Base-by-base conservation (phyloP, 2,329 filamentous ascomycete species). In the Didymella lethalis region DNA sequence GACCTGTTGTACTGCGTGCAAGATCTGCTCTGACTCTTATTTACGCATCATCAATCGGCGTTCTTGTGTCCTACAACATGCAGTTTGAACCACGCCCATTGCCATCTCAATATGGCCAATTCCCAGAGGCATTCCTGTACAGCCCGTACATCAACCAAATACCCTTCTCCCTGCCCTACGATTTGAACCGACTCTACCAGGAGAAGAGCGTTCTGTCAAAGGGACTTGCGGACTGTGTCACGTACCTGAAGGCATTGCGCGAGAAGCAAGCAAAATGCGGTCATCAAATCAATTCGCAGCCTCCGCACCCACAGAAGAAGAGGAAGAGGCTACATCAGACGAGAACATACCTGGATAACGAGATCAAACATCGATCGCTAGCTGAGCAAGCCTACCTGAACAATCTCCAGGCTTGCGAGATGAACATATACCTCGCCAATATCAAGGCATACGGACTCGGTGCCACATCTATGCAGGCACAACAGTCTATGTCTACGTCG, bases 281-380 rank as follows among this genome's bases (percentile, higher is more conserved):
- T n/a, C 64, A 63, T 4, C 60, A 63, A 7, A 57, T 76, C 26
- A 58, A 44, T 25, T 31, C 48, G 7, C 64, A 36, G 63, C 16
- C 59, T 57, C 2, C 50, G 43, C 8, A 57, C 40, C 14, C 65
- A 64, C 12, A 62, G 66, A 32, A 68, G 36, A 77, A 74, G 55
- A 68, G 58, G 57, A 76, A 76, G 63, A 72, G 66, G 62, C 65
- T 71, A 1, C 58, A 64, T 36, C 72, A 77, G 26, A 66, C 53
- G 32, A 68, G 64, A 54, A 72, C 66, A 48, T 56, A 69, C 25
- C 66, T 75, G 10, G 57, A 65, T 48, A 72, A 62, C 44, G 74
- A 75, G n/a, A 76, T 76, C 31, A 65, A 66, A 40, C 65, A 71
- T 16, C 67, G 68, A 41, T 69, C 75, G 48, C 68, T 68, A 41